These are phyloP conservation scores for Podospora conica DNA, from an alignment of 495 filamentous ascomycete genomes.

Conservation along the genomic window DNA sequence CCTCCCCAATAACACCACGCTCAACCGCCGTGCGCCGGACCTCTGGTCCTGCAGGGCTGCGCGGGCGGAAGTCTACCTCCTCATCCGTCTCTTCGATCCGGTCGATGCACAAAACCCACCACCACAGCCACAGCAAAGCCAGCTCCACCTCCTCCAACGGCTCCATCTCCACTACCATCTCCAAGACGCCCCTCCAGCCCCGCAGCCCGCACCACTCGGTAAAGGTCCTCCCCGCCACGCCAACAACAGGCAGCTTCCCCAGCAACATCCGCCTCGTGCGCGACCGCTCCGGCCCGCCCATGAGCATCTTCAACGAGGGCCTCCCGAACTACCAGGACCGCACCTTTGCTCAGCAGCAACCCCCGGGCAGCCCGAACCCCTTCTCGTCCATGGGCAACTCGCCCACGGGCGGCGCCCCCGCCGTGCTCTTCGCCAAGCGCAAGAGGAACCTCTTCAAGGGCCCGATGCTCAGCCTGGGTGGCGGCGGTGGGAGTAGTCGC, in stretches of 20 bases:
- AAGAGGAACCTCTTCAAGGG: constrained; percentile 89
- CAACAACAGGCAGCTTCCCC: constrained; percentile 71
- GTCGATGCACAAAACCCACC: constrained; percentile 79
- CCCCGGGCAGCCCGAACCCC: constrained; percentile 41
- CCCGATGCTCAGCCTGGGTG: constrained; percentile 53
- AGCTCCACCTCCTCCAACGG: constrained; percentile 86
- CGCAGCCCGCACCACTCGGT: constrained; percentile 82
- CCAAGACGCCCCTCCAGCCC: constrained; percentile 55
- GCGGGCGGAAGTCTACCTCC: constrained; percentile 92
- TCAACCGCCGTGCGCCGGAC: constrained; percentile 67
- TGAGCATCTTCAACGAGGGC: constrained; percentile 49
- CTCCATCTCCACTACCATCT: constrained; percentile 58
- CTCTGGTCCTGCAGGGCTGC: constrained; percentile 54
- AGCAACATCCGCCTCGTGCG: constrained; percentile 82
- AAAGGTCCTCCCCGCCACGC: constrained; percentile 91
- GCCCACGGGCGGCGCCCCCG: constrained; percentile 37
- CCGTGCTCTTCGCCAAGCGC: constrained; percentile 81
- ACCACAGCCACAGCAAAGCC: constrained; percentile 88
- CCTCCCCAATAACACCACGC: constrained; percentile 80
- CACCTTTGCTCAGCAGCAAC: constrained; percentile 20
- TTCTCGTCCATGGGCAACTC: constrained; percentile 22
- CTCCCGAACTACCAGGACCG: constrained; percentile 29
- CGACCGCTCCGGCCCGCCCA: constrained; percentile 38
- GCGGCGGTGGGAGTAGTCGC: constrained; percentile 21
- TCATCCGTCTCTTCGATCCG: constrained; percentile 91